A percentile compares a stretch with the other conserved stretches of the same genome.
These are phyloP conservation scores for Aspergillus pseudoterreus DNA, from an alignment of 2,329 filamentous ascomycete species.

Conservation along the genomic window DNA sequence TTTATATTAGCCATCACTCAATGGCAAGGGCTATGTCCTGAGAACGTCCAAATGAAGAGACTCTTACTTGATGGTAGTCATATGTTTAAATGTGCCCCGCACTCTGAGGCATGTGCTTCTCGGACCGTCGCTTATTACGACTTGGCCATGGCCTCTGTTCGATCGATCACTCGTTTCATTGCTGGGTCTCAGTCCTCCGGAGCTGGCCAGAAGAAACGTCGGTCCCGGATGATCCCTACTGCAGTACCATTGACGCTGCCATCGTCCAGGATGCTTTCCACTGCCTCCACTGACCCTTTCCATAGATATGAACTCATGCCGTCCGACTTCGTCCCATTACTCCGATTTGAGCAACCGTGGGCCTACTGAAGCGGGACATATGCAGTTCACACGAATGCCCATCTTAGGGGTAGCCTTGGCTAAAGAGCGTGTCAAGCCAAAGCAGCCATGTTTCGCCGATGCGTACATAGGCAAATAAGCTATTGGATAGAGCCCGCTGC, in stretches of 20 bases:
- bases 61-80: background rate
- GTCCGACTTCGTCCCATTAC: background rate
- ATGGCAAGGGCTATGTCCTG: background rate
- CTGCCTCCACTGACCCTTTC: background rate
- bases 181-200: background rate
- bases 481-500: background rate
- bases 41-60: background rate
- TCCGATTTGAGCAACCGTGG: background rate
- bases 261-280: background rate
- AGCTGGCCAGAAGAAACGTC: background rate
- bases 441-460: background rate
- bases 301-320: background rate
- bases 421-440: background rate
- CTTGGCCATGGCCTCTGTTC: background rate
- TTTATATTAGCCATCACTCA: background rate
- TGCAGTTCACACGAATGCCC: background rate
- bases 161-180: background rate
- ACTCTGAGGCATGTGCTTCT: too few relatives aligned
- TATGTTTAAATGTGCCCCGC: too few relatives aligned
- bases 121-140: background rate
- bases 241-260: background rate
- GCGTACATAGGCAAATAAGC: background rate
- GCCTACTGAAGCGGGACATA: background rate
- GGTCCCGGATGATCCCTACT: background rate
- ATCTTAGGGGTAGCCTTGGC: background rate